These are phyloP conservation scores for Candida yuanshanica DNA, from an alignment of 805 yeast genomes.

Conservation along the genomic window DNA sequence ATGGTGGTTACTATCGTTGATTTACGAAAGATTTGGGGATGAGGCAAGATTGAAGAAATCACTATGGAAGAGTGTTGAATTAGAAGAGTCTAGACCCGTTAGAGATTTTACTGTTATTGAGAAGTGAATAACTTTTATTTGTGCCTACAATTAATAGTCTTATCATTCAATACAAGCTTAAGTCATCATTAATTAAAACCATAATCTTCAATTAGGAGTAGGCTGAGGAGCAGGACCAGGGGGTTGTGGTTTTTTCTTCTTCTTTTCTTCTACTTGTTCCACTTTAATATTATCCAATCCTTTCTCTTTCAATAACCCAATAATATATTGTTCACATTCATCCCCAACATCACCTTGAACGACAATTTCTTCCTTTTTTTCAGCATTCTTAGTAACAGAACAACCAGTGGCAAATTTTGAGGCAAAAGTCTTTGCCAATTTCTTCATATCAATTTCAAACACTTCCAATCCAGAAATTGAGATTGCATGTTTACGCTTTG, in stretches of 20 bases:
- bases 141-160: no score
- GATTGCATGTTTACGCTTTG: constrained; percentile 81
- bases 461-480: constrained; percentile 86
- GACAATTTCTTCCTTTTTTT: constrained; percentile 85
- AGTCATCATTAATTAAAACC: no score
- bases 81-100: constrained; percentile 59
- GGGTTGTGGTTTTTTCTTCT: constrained; percentile 48
- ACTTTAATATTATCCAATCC: constrained; percentile 82
- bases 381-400: constrained; percentile 82
- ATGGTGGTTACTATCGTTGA: constrained; percentile 61
- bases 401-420: constrained; percentile 96
- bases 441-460: constrained; percentile 83
- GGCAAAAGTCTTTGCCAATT: constrained; percentile 86
- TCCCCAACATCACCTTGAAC: constrained; percentile 96
- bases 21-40: constrained; percentile 57
- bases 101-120: constrained; percentile 20
- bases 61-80: constrained; percentile 58
- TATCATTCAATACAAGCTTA: no score
- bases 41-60: constrained; percentile 40
- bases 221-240: neutral
- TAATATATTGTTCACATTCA: constrained; percentile 75
- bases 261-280: constrained; percentile 81
- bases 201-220: neutral
- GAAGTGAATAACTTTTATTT: neutral
- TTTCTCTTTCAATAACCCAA: constrained; percentile 66